These are phyloP conservation scores for Platanthera guangdongensis DNA, from an alignment of 106 monocot species.

Conservation along the genomic window DNA sequence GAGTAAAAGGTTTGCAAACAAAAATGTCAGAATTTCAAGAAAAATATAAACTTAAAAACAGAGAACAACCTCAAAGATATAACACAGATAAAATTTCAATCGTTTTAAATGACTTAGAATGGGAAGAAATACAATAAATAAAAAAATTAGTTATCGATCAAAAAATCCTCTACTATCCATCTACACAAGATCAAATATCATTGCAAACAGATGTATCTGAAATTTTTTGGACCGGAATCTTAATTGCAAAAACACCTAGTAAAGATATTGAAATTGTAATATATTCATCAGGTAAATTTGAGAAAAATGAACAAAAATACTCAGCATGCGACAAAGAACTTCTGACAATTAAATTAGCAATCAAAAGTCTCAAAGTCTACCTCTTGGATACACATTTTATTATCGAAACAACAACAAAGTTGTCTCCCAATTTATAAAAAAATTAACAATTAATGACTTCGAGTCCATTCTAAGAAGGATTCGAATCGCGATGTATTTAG, in stretches of 20 bases:
- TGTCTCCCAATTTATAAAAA: not conserved
- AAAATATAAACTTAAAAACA: not conserved
- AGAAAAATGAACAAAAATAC: too few species aligned
- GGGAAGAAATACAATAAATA: not conserved
- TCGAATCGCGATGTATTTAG: not conserved
- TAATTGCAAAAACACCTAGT: not conserved
- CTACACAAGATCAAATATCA: not conserved
- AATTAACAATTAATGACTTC: not conserved
- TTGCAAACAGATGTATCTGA: too few species aligned
- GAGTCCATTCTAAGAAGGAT: not conserved
- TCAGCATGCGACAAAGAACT: not conserved
- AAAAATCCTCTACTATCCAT: too few species aligned
- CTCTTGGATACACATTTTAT: not conserved
- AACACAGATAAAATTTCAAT: constrained; percentile 6
- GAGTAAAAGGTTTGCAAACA: not conserved
- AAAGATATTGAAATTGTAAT: not conserved
- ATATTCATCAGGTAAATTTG: too few species aligned
- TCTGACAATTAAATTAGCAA: not conserved
- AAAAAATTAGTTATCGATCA: not conserved
- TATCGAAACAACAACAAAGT: constrained; percentile 2
- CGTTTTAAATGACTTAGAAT: not conserved
- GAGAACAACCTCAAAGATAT: constrained; percentile 5
- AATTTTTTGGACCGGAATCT: too few species aligned
- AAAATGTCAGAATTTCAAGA: not conserved
- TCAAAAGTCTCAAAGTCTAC: not conserved